A percentile compares a stretch with the other conserved stretches of the same genome.
Evolutionary conservation across 441 rosid genomes (phyloP).

Genomic region (Kokia cookei): DNA sequence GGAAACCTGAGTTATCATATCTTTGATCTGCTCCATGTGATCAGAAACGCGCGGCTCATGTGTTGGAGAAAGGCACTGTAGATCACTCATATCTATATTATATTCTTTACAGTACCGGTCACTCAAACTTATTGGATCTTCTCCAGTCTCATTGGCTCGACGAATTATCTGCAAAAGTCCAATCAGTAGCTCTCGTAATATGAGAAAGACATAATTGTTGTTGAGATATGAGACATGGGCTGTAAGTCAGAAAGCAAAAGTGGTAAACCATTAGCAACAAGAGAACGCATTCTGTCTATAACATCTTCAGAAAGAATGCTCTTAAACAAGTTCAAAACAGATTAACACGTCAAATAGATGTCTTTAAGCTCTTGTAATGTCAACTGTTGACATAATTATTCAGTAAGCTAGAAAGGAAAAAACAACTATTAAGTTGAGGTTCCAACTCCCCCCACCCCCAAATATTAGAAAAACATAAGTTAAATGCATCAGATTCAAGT

Average conservation of each 20-base stretch:
- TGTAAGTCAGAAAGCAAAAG: neutral
- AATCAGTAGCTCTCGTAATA: constrained; percentile 4
- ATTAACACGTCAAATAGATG: neutral
- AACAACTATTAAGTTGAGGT: neutral
- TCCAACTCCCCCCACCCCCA: neutral
- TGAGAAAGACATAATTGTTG: neutral
- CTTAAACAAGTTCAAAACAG: neutral
- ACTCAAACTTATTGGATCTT: constrained; percentile 58
- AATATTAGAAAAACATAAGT: neutral
- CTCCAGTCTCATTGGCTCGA: constrained; percentile 60
- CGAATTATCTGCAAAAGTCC: constrained; percentile 55
- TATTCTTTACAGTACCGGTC: constrained; percentile 67
- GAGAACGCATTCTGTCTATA: neutral
- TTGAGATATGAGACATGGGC: neutral
- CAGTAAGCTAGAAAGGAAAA: neutral
- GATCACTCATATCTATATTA: constrained; percentile 57
- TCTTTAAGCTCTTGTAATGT: neutral
- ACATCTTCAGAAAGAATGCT: neutral
- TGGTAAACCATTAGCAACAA: neutral
- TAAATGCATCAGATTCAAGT: neutral
- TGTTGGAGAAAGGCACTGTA: constrained; percentile 80
- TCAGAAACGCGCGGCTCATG: constrained; percentile 77
- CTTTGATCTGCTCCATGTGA: constrained; percentile 70
- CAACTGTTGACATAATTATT: neutral
- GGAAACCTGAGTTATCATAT: constrained; percentile 64